Evolutionary conservation across 2,329 filamentous ascomycete genomes (phyloP).

Genomic region (Aspergillus amoenus): DNA sequence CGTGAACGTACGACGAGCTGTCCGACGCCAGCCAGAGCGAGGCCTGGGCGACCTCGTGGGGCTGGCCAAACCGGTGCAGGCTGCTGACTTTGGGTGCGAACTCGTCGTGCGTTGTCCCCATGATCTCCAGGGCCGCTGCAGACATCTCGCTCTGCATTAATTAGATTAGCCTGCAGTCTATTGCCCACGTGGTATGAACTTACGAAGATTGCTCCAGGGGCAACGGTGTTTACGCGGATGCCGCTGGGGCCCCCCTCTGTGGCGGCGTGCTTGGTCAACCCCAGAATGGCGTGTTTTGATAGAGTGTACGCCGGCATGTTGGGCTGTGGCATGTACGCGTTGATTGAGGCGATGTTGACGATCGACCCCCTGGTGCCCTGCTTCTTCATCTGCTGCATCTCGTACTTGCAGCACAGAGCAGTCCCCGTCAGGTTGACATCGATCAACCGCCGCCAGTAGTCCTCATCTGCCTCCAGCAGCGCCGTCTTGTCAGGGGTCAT

Average conservation of each 20-base stretch:
- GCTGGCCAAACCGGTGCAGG: slow-evolving; percentile 18
- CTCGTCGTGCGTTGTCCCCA: slow-evolving; percentile 18
- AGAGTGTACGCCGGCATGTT: slow-evolving; percentile 44
- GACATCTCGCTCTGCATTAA: slow-evolving; percentile 16
- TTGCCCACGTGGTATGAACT: not conserved
- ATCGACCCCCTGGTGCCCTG: slow-evolving; percentile 31
- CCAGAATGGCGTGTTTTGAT: slow-evolving; percentile 46
- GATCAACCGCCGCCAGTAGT: slow-evolving; percentile 38
- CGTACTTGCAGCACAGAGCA: slow-evolving; percentile 42
- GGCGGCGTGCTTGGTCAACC: slow-evolving; percentile 43
- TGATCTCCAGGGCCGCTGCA: slow-evolving; percentile 16
- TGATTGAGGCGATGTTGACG: slow-evolving; percentile 45
- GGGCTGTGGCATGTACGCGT: slow-evolving; percentile 34
- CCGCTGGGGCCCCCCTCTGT: slow-evolving; percentile 31
- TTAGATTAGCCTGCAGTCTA: too few species aligned
- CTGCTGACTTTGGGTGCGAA: slow-evolving; percentile 17
- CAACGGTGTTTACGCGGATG: slow-evolving; percentile 40
- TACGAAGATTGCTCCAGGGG: slow-evolving; percentile 16
- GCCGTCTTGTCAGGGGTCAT: slow-evolving; percentile 23
- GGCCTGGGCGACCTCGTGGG: slow-evolving; percentile 34
- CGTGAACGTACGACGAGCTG: slow-evolving; percentile 32
- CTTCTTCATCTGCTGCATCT: slow-evolving; percentile 43
- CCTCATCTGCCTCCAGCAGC: slow-evolving; percentile 35
- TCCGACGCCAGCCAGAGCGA: slow-evolving; percentile 36
- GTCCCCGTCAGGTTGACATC: slow-evolving; percentile 44